Conservation (phyloP, 768 basidiomycete species). For the Boletus rex-veris region DNA sequence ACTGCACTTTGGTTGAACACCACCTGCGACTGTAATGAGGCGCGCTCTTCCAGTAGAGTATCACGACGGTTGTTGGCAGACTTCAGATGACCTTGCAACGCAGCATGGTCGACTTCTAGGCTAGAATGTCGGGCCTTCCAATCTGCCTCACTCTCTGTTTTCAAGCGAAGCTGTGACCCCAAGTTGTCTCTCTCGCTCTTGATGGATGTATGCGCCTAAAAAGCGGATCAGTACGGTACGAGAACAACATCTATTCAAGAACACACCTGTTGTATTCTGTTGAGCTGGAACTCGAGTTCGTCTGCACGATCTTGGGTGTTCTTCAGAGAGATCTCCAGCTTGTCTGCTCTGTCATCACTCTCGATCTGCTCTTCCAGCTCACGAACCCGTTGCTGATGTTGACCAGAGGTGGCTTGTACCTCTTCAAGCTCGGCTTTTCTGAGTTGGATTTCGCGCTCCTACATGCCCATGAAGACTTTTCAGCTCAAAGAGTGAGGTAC, state of each 20-base stretch:
- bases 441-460: slow-evolving; percentile 77
- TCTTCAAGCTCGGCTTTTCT: slow-evolving; percentile 53
- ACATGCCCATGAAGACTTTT: background rate
- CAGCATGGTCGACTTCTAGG: slow-evolving; percentile 40
- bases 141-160: slow-evolving; percentile 42
- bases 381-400: slow-evolving; percentile 54
- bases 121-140: slow-evolving; percentile 47
- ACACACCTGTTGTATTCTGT: slow-evolving; percentile 72
- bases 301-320: slow-evolving; percentile 80
- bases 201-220: slow-evolving; percentile 52
- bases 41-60: slow-evolving; percentile 46
- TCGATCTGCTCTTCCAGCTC: slow-evolving; percentile 82
- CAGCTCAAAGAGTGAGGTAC: background rate
- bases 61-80: slow-evolving; percentile 46
- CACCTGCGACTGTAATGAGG: slow-evolving; percentile 46
- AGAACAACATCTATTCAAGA: background rate
- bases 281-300: slow-evolving; percentile 78
- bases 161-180: slow-evolving; percentile 43
- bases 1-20: slow-evolving; percentile 46
- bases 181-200: slow-evolving; percentile 62
- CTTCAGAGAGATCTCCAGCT: slow-evolving; percentile 66
- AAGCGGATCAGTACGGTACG: background rate
- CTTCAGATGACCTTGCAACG: slow-evolving; percentile 42
- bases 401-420: slow-evolving; percentile 49
- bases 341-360: slow-evolving; percentile 77